These are phyloP conservation scores for Solanum pimpinellifolium DNA, from an alignment of 257 asterid species.

Conservation along the genomic window DNA sequence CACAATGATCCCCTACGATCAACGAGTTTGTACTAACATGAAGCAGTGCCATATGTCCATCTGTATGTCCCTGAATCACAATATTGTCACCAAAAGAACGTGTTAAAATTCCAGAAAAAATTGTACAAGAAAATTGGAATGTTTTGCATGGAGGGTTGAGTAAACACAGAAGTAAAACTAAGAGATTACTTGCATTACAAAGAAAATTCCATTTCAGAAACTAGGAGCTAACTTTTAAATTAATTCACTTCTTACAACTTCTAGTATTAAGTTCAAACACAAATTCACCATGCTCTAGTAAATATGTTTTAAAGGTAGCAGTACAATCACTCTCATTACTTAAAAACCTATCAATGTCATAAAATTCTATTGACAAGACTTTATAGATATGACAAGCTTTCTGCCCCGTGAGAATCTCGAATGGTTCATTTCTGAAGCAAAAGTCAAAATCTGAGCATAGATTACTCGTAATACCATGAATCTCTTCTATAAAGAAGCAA, in stretches of 20 bases:
- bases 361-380: background rate
- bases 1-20: slow-evolving; percentile 95
- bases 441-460: background rate
- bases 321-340: background rate
- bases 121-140: background rate
- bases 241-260: background rate
- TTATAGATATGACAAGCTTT: background rate
- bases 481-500: background rate
- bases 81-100: background rate
- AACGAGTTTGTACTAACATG: slow-evolving; percentile 73
- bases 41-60: slow-evolving; percentile 85
- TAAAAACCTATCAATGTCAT: background rate
- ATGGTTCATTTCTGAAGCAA: background rate
- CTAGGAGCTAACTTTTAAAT: background rate
- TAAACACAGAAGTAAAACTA: background rate
- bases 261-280: background rate
- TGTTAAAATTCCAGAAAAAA: background rate
- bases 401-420: background rate
- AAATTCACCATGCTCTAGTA: background rate
- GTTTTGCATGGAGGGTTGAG: background rate
- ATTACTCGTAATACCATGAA: background rate
- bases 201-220: background rate
- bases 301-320: background rate
- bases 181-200: background rate
- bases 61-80: slow-evolving; percentile 82